These are phyloP conservation scores for Amylocystis lapponica DNA, from an alignment of 768 basidiomycete genomes.

Conservation along the genomic window DNA sequence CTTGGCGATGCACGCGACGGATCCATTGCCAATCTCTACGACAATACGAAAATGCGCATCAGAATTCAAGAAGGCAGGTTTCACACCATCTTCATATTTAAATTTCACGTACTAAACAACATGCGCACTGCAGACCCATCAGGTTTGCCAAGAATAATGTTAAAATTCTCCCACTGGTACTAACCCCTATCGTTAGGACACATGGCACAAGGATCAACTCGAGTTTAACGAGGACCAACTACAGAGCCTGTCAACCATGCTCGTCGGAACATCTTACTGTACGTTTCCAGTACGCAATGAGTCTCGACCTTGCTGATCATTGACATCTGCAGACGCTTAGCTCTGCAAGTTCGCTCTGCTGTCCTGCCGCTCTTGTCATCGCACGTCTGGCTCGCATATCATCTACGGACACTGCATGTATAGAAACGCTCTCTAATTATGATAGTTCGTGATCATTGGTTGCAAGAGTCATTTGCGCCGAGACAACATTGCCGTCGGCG, in stretches of 20 bases:
- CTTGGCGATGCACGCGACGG: conserved; percentile 71
- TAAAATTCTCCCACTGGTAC: not conserved
- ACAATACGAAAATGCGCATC: conserved; percentile 83
- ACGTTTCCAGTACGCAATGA: no score
- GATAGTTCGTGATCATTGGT: no score
- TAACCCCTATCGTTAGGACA: conserved; percentile 49
- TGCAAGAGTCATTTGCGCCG: no score
- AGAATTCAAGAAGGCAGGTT: conserved; percentile 76
- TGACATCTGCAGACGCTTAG: conserved; percentile 7
- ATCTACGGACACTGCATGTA: no score
- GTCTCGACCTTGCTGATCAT: no score
- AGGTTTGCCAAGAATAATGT: conserved; percentile 16
- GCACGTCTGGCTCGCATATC: no score
- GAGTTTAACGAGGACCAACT: conserved; percentile 87
- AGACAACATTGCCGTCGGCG: no score
- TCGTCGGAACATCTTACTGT: conserved; percentile 90
- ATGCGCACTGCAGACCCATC: conserved; percentile 27
- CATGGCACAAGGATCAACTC: conserved; percentile 86
- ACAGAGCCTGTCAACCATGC: conserved; percentile 80
- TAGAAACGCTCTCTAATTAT: no score
- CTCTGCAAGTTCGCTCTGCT: not conserved
- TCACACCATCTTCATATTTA: not conserved
- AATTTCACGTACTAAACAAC: not conserved
- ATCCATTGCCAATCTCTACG: conserved; percentile 86
- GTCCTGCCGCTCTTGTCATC: no score